These are phyloP conservation scores for Globisporangium iwayamae DNA, from an alignment of 352 stramenopile species.

Conservation along the genomic window DNA sequence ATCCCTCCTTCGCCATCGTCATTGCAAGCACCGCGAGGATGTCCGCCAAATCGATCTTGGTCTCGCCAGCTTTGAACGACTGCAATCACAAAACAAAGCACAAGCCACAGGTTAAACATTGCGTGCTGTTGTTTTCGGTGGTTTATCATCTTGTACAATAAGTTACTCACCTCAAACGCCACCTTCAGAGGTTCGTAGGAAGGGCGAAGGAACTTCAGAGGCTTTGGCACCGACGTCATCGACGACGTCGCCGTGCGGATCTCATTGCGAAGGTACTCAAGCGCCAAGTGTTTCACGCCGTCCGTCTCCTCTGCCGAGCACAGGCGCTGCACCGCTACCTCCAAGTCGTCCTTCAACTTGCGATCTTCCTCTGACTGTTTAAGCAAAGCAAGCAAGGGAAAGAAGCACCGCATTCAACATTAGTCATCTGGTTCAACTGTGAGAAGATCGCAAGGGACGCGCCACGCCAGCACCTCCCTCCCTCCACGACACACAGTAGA, in stretches of 20 bases:
- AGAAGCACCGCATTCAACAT: background rate
- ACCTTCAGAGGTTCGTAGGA: constrained; percentile 94
- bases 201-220: constrained; percentile 98
- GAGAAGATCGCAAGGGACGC: constrained; percentile 3
- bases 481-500: background rate
- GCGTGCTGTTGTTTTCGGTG: background rate
- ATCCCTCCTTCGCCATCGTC: constrained; percentile 96
- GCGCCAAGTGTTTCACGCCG: constrained; percentile 81
- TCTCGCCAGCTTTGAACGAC: constrained; percentile 42
- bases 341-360: constrained; percentile 92
- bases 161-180: constrained; percentile 35
- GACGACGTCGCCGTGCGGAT: constrained; percentile 96
- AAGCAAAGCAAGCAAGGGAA: background rate
- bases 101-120: background rate
- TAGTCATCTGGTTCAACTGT: background rate
- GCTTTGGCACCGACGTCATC: constrained; percentile 99
- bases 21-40: constrained; percentile 95
- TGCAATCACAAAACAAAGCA: constrained; percentile 5
- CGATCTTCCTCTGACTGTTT: constrained; percentile 88
- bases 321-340: constrained; percentile 80
- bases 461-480: background rate
- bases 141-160: too few species aligned
- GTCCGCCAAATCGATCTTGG: constrained; percentile 83
- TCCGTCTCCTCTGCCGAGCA: constrained; percentile 58
- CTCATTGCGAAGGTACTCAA: constrained; percentile 97